phyloP scores from a whole-genome alignment of 305 asterid genomes.

The Solanum hybrid region DNA sequence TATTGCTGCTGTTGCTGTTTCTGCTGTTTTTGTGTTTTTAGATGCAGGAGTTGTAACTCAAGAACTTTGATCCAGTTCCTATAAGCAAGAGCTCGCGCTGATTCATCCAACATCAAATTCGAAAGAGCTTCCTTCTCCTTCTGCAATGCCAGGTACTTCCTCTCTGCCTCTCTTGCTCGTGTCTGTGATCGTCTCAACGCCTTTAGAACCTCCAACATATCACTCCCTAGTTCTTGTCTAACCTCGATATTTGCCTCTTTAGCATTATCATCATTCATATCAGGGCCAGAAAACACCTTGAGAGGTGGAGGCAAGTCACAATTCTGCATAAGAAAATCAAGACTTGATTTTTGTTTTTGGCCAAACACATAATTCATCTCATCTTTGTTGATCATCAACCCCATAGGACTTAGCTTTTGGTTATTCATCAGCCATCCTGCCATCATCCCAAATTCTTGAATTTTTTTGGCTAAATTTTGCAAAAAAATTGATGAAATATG shows the following conservation, averaged over 20 bases:
- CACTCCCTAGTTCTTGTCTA: slow-evolving; percentile 5
- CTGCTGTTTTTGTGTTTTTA: slow-evolving; percentile 10
- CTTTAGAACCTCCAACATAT: slow-evolving; percentile 35
- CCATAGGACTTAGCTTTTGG: slow-evolving; percentile 9
- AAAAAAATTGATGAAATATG: neutral
- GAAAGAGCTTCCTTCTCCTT: slow-evolving; percentile 37
- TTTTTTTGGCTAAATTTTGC: neutral
- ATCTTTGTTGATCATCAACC: slow-evolving; percentile 5
- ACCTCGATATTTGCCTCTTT: neutral
- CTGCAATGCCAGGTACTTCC: slow-evolving; percentile 20
- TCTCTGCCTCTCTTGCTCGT: slow-evolving; percentile 63
- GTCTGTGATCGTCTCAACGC: slow-evolving; percentile 55
- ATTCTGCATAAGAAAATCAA: slow-evolving; percentile 40
- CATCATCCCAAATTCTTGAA: slow-evolving; percentile 6
- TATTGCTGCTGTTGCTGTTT: neutral
- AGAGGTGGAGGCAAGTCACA: slow-evolving; percentile 66
- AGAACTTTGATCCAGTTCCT: slow-evolving; percentile 41
- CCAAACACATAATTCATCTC: slow-evolving; percentile 8
- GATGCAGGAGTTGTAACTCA: slow-evolving; percentile 22
- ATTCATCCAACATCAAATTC: slow-evolving; percentile 31
- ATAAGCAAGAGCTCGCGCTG: slow-evolving; percentile 31
- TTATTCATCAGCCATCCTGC: slow-evolving; percentile 18
- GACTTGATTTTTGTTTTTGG: slow-evolving; percentile 10
- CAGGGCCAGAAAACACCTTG: slow-evolving; percentile 34
- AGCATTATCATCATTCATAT: slow-evolving; percentile 8